Evolutionary conservation across 2,329 filamentous ascomycete species (phyloP).

Genomic region (Penicillium sp.): DNA sequence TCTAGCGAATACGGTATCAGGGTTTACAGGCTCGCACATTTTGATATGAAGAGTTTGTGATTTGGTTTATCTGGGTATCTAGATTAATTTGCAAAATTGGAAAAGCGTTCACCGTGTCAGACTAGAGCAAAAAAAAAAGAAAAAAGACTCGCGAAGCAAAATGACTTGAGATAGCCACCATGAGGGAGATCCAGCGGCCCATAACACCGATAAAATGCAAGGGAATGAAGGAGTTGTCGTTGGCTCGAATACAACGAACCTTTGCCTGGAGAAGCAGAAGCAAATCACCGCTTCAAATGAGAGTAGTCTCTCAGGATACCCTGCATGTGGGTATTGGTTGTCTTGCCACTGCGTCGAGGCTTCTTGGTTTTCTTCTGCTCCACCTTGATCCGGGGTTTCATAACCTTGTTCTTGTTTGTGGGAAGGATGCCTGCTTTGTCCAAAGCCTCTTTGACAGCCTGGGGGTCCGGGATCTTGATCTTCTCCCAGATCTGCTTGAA

Average conservation of each 20-base stretch:
- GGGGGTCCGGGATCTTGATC: constrained; percentile 73
- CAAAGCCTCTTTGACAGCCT: constrained; percentile 77
- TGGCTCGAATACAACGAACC: not conserved
- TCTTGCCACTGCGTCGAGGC: constrained; percentile 73
- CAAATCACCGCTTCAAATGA: constrained; percentile 47
- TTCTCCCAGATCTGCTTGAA: constrained; percentile 84
- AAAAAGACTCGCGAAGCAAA: not conserved
- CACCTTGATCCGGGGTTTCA: constrained; percentile 59
- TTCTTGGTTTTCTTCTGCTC: constrained; percentile 75
- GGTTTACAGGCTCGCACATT: no score
- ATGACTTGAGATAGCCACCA: no score
- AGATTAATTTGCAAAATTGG: not conserved
- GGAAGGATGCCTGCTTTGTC: constrained; percentile 79
- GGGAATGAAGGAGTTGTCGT: not conserved
- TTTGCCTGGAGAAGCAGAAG: not conserved
- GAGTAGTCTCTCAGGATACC: constrained; percentile 77
- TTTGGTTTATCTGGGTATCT: constrained; percentile 2
- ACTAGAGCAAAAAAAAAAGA: not conserved
- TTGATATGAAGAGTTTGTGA: no score
- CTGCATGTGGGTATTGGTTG: constrained; percentile 85
- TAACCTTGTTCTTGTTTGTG: constrained; percentile 75
- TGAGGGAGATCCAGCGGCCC: not conserved
- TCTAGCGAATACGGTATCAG: no score
- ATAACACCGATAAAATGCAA: constrained; percentile 32
- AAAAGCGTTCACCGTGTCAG: not conserved